phyloP scores from a whole-genome alignment of 129 eudicot species.

The Flaveria robusta region DNA sequence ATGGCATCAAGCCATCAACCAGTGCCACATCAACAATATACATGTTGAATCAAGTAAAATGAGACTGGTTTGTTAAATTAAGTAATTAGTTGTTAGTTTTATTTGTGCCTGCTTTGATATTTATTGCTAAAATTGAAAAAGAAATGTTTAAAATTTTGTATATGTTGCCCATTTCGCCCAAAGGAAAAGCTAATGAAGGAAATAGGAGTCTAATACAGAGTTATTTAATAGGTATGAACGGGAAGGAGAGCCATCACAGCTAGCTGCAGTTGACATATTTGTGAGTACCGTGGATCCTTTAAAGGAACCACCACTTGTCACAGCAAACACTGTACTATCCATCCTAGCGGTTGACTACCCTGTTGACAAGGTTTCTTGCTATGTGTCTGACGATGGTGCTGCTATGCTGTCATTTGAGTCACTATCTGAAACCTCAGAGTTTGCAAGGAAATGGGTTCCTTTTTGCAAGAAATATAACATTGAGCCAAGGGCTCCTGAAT shows the following conservation, averaged over 20 bases:
- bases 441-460: conserved; percentile 98
- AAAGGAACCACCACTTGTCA: conserved; percentile 99
- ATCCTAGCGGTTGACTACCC: conserved; percentile 99
- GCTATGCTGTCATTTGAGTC: conserved; percentile 98
- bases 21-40: not conserved
- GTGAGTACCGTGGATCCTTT: conserved; percentile 99
- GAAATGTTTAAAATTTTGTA: not conserved
- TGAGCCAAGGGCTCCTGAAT: conserved; percentile 99
- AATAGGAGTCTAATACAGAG: conserved; percentile 8
- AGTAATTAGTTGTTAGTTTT: not conserved
- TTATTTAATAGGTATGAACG: conserved; percentile 78
- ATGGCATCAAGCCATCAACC: not conserved
- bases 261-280: conserved; percentile 97
- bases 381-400: conserved; percentile 98
- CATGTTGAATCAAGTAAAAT: not conserved
- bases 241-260: conserved; percentile 97
- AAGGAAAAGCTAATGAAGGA: not conserved
- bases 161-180: no score
- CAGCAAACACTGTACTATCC: conserved; percentile 95
- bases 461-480: conserved; percentile 84
- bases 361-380: conserved; percentile 99
- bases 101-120: not conserved
- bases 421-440: conserved; percentile 92
- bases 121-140: not conserved
- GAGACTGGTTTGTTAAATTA: not conserved